Conservation (phyloP, 2,329 filamentous ascomycete genomes). For the Diaporthe amygdali region DNA sequence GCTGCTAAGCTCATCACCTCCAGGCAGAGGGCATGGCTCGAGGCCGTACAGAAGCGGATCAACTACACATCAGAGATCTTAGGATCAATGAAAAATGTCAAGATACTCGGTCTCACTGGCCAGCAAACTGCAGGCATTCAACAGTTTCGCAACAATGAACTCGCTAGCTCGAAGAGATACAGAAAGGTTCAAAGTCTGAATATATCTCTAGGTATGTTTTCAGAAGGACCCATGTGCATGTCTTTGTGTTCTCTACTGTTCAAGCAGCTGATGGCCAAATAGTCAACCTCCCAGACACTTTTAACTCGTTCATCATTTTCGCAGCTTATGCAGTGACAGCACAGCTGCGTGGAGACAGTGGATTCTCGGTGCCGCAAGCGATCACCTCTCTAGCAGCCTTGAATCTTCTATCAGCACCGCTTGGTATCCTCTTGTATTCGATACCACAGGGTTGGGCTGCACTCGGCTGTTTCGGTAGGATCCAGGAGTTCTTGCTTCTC, state of each 20-base stretch:
- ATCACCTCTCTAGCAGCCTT: slow-evolving; percentile 28
- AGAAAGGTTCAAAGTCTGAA: slow-evolving; percentile 26
- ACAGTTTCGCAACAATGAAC: slow-evolving; percentile 28
- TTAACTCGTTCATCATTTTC: slow-evolving; percentile 23
- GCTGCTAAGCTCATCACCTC: slow-evolving; percentile 33
- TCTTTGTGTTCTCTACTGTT: neutral
- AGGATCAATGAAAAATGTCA: slow-evolving; percentile 55
- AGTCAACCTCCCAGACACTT: slow-evolving; percentile 6
- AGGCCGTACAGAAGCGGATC: slow-evolving; percentile 54
- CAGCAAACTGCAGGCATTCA: slow-evolving; percentile 36
- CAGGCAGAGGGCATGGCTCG: slow-evolving; percentile 52
- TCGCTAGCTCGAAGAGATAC: slow-evolving; percentile 30
- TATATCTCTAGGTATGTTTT: slow-evolving; percentile 1
- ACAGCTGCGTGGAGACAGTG: slow-evolving; percentile 17
- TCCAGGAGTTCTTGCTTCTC: slow-evolving; percentile 32
- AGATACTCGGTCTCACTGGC: slow-evolving; percentile 52
- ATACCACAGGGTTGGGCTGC: slow-evolving; percentile 29
- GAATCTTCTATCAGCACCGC: slow-evolving; percentile 29
- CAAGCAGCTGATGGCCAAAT: neutral
- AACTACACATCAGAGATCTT: slow-evolving; percentile 52
- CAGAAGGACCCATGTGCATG: neutral
- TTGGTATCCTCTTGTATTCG: slow-evolving; percentile 29
- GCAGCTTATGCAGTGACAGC: slow-evolving; percentile 19
- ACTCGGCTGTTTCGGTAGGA: slow-evolving; percentile 31
- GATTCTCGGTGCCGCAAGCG: slow-evolving; percentile 22